Conservation (phyloP, 2,329 filamentous ascomycete genomes). For the Trichoderma lentiforme region DNA sequence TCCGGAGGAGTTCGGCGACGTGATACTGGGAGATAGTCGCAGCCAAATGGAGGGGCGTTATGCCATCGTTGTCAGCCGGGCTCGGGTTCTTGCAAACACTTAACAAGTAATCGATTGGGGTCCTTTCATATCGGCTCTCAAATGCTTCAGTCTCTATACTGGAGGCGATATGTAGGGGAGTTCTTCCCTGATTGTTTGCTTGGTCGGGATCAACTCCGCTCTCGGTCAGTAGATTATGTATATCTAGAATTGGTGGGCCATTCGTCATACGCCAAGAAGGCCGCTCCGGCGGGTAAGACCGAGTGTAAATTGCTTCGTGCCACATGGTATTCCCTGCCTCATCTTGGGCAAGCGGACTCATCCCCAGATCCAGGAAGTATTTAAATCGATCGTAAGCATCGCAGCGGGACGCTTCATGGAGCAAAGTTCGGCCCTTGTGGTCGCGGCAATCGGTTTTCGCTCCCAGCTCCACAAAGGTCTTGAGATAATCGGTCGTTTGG, state of each 20-base stretch:
- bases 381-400: constrained; percentile 2
- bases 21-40: constrained; percentile 23
- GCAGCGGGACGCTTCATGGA: constrained; percentile 20
- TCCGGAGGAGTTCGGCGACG: constrained; percentile 30
- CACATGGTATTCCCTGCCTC: constrained; percentile 23
- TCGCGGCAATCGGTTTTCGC: constrained; percentile 20
- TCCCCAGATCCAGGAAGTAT: constrained; percentile 14
- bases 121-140: neutral
- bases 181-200: constrained; percentile 23
- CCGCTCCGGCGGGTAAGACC: neutral
- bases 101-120: neutral
- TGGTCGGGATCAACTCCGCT: constrained; percentile 19
- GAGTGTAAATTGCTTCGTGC: constrained; percentile 22
- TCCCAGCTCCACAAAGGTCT: constrained; percentile 18
- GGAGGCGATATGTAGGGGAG: constrained; percentile 23
- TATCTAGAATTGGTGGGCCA: neutral
- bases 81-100: constrained; percentile 12
- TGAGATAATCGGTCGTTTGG: neutral
- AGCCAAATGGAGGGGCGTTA: constrained; percentile 27
- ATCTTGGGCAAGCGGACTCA: constrained; percentile 18
- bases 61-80: constrained; percentile 13
- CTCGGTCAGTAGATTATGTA: constrained; percentile 19
- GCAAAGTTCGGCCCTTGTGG: constrained; percentile 18
- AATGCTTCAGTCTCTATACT: neutral
- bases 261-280: neutral